phyloP scores from a whole-genome alignment of 2,329 filamentous ascomycete species.

The Chrysoporthe cubensis region DNA sequence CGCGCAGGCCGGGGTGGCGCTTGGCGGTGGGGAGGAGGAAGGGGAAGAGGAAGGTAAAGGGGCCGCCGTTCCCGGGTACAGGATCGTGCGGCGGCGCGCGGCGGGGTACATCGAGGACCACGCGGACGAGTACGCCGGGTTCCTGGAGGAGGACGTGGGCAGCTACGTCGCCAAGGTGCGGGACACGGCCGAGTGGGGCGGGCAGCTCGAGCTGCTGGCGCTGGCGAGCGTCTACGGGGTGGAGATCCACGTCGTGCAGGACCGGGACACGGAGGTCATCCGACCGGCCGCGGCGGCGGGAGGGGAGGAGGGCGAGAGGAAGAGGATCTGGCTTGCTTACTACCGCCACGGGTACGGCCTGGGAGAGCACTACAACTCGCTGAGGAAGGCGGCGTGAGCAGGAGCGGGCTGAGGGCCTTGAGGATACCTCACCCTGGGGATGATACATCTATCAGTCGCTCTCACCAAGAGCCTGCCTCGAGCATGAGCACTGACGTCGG shows the following conservation, averaged over 20 bases:
- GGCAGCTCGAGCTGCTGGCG: conserved; percentile 86
- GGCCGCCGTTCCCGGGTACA: conserved; percentile 54
- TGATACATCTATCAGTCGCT: too few relatives aligned
- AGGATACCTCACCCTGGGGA: too few relatives aligned
- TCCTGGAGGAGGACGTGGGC: conserved; percentile 79
- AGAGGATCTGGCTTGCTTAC: conserved; percentile 87
- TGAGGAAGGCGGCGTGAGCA: conserved; percentile 55
- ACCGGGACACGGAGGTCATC: conserved; percentile 79
- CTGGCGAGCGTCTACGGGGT: conserved; percentile 80
- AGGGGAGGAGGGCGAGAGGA: conserved; percentile 48
- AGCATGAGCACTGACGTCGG: too few relatives aligned
- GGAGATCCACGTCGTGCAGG: conserved; percentile 83
- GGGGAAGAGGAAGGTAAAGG: conserved; percentile 34
- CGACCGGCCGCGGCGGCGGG: conserved; percentile 49
- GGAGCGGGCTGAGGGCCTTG: too few relatives aligned
- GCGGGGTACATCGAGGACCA: conserved; percentile 77
- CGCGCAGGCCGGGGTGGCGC: conserved; percentile 51
- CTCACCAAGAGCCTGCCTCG: too few relatives aligned
- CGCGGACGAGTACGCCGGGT: conserved; percentile 80
- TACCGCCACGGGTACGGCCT: conserved; percentile 93
- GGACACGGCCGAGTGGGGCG: conserved; percentile 94
- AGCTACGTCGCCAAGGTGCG: conserved; percentile 76
- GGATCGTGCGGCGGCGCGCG: conserved; percentile 68
- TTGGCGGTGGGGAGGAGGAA: conserved; percentile 37
- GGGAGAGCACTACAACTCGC: conserved; percentile 96